These are phyloP conservation scores for Helicostylum pulchrum DNA, from an alignment of 192 early-diverging fungal species.

Conservation along the genomic window DNA sequence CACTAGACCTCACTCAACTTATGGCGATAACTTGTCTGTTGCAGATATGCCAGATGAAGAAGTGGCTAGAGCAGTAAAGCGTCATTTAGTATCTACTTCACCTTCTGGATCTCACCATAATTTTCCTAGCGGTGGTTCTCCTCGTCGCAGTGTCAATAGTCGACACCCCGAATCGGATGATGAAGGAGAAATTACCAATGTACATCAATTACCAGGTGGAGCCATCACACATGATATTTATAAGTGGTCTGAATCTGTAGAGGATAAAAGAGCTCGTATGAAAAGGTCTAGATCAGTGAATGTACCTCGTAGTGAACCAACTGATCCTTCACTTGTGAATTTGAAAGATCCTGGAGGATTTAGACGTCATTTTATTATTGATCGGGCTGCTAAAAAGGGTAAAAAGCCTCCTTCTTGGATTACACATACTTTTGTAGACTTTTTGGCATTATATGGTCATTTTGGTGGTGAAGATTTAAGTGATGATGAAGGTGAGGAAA, in stretches of 20 bases:
- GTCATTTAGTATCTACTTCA: conserved; percentile 63
- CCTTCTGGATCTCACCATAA: conserved; percentile 12
- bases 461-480: conserved; percentile 92
- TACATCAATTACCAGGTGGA: conserved; percentile 59
- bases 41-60: conserved; percentile 48
- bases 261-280: conserved; percentile 33
- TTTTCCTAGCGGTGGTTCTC: not conserved
- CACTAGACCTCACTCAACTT: conserved; percentile 5
- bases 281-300: conserved; percentile 27
- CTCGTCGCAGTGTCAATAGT: conserved; percentile 13
- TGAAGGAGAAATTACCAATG: conserved; percentile 33
- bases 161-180: not conserved
- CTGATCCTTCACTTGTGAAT: conserved; percentile 6
- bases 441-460: conserved; percentile 87
- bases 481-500: conserved; percentile 28
- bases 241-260: conserved; percentile 76
- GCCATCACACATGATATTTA: conserved; percentile 85
- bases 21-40: not conserved
- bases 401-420: conserved; percentile 66
- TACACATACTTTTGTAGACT: conserved; percentile 91
- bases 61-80: conserved; percentile 60
- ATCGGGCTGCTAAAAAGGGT: conserved; percentile 69
- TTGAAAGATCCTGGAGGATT: conserved; percentile 84
- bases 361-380: conserved; percentile 78
- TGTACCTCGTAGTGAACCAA: conserved; percentile 2